Evolutionary conservation across 495 filamentous ascomycete genomes (phyloP).

Genomic region (Neurospora sp.): DNA sequence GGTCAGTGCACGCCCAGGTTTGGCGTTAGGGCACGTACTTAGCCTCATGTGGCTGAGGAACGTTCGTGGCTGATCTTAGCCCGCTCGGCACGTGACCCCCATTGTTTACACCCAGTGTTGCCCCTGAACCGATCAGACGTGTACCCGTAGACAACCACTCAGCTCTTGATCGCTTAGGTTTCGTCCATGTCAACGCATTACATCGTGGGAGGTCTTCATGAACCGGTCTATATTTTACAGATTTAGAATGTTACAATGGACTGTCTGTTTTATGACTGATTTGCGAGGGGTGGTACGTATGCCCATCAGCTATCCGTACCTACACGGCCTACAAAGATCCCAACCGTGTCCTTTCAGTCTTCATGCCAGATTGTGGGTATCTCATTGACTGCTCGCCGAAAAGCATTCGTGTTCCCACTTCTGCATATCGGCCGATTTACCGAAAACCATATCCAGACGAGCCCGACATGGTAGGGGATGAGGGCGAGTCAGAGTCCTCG

Average conservation of each 20-base stretch:
- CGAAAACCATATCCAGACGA: slow-evolving; percentile 1
- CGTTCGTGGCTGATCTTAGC: background rate
- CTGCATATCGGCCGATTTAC: background rate
- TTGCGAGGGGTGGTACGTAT: background rate
- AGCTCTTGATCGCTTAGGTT: background rate
- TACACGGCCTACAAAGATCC: background rate
- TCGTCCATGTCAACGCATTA: background rate
- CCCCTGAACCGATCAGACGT: background rate
- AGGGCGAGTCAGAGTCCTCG: background rate
- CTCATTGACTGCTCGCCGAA: background rate
- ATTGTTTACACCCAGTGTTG: background rate
- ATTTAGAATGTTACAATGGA: background rate
- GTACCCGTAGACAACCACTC: background rate
- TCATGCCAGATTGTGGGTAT: background rate
- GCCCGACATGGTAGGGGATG: background rate
- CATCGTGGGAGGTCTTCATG: background rate
- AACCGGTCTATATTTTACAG: background rate
- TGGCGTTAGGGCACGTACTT: background rate
- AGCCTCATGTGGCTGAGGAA: background rate
- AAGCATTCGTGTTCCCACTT: background rate
- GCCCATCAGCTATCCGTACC: background rate
- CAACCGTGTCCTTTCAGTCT: background rate
- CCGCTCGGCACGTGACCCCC: background rate
- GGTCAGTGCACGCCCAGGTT: background rate
- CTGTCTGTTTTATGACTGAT: background rate